Conservation (phyloP, 257 asterid genomes). For the Orobanche coerulescens region DNA sequence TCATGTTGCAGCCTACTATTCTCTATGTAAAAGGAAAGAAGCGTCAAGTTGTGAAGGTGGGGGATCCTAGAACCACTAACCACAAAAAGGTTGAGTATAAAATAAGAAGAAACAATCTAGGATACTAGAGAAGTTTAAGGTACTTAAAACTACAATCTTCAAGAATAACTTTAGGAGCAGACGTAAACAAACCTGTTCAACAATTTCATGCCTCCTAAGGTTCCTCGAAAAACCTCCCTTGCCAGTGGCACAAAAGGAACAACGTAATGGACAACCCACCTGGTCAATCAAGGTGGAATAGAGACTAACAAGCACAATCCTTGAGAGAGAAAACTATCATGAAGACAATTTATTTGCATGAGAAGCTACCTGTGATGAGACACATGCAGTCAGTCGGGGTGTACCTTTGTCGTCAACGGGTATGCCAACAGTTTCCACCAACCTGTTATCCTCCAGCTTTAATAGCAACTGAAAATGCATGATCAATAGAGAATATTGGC, state of each 20-base stretch:
- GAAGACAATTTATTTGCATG: background rate
- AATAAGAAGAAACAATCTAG: too few species aligned
- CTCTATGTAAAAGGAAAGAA: too few species aligned
- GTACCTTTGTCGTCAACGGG: constrained; percentile 72
- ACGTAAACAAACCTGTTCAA: constrained; percentile 62
- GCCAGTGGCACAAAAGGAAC: constrained; percentile 96
- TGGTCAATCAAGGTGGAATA: constrained; percentile 26
- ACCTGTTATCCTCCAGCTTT: constrained; percentile 66
- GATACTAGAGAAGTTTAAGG: too few species aligned
- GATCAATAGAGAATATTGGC: constrained; percentile 11
- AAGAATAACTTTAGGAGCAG: background rate
- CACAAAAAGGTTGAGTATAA: too few species aligned
- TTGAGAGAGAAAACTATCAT: constrained; percentile 1
- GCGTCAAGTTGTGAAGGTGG: too few species aligned
- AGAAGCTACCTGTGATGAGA: constrained; percentile 78
- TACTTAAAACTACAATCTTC: too few species aligned
- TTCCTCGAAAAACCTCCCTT: constrained; percentile 94
- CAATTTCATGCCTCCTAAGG: constrained; percentile 87
- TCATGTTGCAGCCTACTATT: too few species aligned
- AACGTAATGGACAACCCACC: constrained; percentile 95
- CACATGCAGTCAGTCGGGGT: constrained; percentile 84
- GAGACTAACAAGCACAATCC: constrained; percentile 16
- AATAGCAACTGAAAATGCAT: constrained; percentile 55
- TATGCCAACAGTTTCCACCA: constrained; percentile 97
- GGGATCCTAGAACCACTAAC: too few species aligned